Evolutionary conservation across 768 basidiomycete genomes (phyloP).

Genomic region (Suillus fuscotomentosus): DNA sequence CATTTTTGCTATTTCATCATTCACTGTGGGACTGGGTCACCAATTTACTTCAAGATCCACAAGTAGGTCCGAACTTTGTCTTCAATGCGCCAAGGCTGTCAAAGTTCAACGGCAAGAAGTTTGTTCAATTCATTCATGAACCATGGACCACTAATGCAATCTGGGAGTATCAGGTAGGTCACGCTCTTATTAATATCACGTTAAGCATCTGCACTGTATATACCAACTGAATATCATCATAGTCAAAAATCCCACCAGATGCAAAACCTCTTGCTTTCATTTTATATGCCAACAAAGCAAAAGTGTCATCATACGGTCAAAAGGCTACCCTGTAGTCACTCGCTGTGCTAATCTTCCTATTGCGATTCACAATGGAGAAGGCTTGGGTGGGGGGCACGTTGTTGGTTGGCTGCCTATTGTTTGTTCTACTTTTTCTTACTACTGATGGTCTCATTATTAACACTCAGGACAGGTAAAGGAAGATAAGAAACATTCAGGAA

Average conservation of each 20-base stretch:
- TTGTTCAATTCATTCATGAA: background rate
- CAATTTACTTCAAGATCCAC: conserved; percentile 5
- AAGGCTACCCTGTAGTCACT: conserved; percentile 20
- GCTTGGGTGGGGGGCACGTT: conserved; percentile 14
- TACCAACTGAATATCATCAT: background rate
- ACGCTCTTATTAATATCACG: background rate
- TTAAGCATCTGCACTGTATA: background rate
- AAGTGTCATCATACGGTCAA: conserved; percentile 17
- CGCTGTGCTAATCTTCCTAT: conserved; percentile 15
- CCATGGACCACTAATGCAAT: background rate
- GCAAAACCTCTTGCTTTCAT: conserved; percentile 26
- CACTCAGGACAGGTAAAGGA: conserved; percentile 3
- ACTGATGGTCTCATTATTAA: background rate
- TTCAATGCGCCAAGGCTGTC: background rate
- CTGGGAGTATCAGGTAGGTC: background rate
- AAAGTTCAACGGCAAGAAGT: background rate
- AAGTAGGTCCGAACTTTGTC: conserved; percentile 7
- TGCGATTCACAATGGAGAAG: conserved; percentile 11
- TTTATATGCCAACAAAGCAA: conserved; percentile 31
- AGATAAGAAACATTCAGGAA: conserved; percentile 7
- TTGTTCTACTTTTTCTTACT: conserved; percentile 1
- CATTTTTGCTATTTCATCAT: background rate
- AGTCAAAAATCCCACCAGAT: background rate
- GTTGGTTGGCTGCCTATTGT: conserved; percentile 18
- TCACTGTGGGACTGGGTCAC: conserved; percentile 10